Evolutionary conservation across 2,329 filamentous ascomycete genomes (phyloP), one percentile per base, ranked within the genome.

Genomic region (Microdochium trichocladiopsis): DNA sequence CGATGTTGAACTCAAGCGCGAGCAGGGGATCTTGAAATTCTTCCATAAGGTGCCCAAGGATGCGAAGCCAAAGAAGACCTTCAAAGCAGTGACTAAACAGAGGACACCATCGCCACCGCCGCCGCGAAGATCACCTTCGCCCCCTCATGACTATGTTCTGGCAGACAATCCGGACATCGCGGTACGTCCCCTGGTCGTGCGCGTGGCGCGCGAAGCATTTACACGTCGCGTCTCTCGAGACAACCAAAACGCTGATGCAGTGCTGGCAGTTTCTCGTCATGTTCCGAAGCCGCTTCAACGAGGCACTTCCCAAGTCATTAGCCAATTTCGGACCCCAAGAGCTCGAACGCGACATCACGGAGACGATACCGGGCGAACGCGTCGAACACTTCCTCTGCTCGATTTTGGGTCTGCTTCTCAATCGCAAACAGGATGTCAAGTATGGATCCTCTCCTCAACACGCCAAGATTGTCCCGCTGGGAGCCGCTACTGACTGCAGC

Each of bases 401-500:
- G 56, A 72, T 99, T 58, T 76, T 99, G 47, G 86, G 88, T 28
- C 77, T 99, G 61, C 82, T 96, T 52, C 78, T 99, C 63, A 99
- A 99, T 71, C 86, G 94, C 69, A 97, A 99, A 77, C 96, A 99
- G 69, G 92, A 96, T 72, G 89, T 97, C 67, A 96, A 99, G 94
- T 97, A 82, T 71, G 90, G 57, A 57, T 43, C n/a, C n/a, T n/a
- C n/a, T 36, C 9, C 10, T 23, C 41, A 47, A 25, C 24, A 45
- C n/a, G 24, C 28, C n/a, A n/a, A 25, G 21, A 47, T 24, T 31
- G 11, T 18, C 14, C 48, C 52, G 31, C 60, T 66, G 52, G 66
- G 31, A 37, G 41, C 6, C 23, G 28, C 23, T 28, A 48, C 18
- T 18, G 22, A 25, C 8, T 16, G 6, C 3, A 56, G 22, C 31